Evolutionary conservation across 495 filamentous ascomycete species (phyloP).

Genomic region (Aspergillus biplanus): DNA sequence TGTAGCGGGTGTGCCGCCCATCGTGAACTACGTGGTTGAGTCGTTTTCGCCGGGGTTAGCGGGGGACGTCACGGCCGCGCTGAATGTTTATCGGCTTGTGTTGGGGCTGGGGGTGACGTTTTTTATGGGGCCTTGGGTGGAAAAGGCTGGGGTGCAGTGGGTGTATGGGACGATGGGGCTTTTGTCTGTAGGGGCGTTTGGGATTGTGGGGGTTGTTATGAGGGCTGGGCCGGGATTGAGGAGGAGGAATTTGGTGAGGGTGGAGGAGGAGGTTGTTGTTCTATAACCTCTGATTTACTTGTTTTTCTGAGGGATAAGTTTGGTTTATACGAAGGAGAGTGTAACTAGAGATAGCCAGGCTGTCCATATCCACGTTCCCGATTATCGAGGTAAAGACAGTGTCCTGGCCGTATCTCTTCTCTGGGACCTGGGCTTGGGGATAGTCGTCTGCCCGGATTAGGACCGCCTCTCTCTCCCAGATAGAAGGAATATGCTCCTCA

Average conservation of each 20-base stretch:
- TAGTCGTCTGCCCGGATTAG: no score
- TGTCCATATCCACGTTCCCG: no score
- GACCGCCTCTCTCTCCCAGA: no score
- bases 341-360: no score
- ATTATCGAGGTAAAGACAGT: no score
- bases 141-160: background rate
- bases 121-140: background rate
- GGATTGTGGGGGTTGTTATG: background rate
- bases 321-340: no score
- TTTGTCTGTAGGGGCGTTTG: background rate
- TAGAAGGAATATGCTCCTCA: no score
- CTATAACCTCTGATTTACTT: no score
- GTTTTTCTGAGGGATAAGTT: no score
- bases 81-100: background rate
- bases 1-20: background rate
- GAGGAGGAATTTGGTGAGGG: background rate
- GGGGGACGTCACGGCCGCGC: background rate
- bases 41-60: background rate
- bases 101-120: background rate
- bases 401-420: no score
- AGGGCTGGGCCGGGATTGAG: background rate
- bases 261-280: background rate
- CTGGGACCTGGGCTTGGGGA: no score
- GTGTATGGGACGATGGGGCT: background rate
- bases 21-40: background rate